These are phyloP conservation scores for Sanghuangporus sanghuang DNA, from an alignment of 1,284 basidiomycete species.

Conservation along the genomic window DNA sequence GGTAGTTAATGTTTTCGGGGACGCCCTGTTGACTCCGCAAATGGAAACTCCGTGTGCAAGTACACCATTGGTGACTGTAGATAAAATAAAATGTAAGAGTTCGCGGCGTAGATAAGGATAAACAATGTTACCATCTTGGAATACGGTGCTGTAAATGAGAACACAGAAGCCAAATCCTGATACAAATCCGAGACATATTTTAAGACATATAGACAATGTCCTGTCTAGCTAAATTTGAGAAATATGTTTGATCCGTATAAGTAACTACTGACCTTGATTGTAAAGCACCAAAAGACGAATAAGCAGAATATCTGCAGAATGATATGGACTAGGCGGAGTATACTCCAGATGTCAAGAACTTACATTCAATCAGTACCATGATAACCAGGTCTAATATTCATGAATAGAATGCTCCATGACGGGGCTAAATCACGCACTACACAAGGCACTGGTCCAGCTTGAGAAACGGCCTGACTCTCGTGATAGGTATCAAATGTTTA, in stretches of 20 bases:
- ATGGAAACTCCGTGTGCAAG: no score
- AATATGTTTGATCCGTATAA: not conserved
- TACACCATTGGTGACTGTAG: no score
- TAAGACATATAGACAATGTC: not conserved
- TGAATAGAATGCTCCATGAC: not conserved
- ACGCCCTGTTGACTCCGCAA: not conserved
- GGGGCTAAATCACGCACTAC: not conserved
- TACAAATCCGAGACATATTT: not conserved
- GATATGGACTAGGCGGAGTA: not conserved
- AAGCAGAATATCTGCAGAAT: not conserved
- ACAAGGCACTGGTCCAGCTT: not conserved
- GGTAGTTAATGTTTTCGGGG: not conserved
- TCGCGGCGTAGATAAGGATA: no score
- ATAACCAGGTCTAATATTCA: not conserved
- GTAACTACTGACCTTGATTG: not conserved
- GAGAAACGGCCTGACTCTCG: not conserved
- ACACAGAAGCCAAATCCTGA: not conserved
- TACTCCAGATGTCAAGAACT: not conserved
- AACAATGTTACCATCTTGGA: no score
- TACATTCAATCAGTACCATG: not conserved
- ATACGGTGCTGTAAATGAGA: no score
- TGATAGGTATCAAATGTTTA: no score
- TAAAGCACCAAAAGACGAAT: slow-evolving; percentile 8
- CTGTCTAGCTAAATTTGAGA: not conserved
- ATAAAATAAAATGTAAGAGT: no score